Base-by-base conservation (phyloP, 805 yeast species). In the Metschnikowia lochheadii region DNA sequence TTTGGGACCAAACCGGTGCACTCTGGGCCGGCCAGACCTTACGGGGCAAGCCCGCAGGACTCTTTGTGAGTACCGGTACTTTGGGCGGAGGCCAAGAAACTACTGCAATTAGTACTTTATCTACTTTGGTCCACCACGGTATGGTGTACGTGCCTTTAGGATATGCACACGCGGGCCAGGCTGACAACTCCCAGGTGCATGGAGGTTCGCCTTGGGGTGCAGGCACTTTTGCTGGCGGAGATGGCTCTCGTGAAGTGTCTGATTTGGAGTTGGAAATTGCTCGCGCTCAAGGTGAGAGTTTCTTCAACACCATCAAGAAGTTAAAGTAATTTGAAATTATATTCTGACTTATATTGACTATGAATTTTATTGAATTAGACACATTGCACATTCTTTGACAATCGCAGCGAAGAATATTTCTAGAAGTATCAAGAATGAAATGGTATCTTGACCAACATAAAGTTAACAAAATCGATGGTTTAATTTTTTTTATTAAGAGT, bases 171-270 rank as follows among this genome's bases (percentile, higher is more conserved):
- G 76, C 78, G 10, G 76, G 77, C 57, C 61, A 84, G 56, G 69
- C 86, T 40, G 76, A 75, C 68, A 61, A 84, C 40, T 79, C 76
- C 3, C 89, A 86, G 70, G 76, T 81, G 45, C 95, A 85, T 64
- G 96, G 96, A 56, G 87, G 87, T 49, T 80, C 90, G 20, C 81
- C 96, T 42, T 89, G 90, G 89, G 96, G 96, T 66, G 86, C 96
- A 33, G 96, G 96, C 58, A 72, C 87, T 36, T 74, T 78, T 61
- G 90, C 96, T 31, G 87, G 82, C 45, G 74, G 78, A 46, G 92
- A 85, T 63, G 96, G 95, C 46, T 79, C 87, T 6, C 82, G 95
- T 73, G 72, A 74, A 59, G 85, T 89, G 33, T 60, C 83, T 40
- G 77, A 72, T 17, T 70, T 85, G 51, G 96, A 89, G 68, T 69